Evolutionary conservation across 1,284 basidiomycete genomes (phyloP).

Genomic region (Microbotryum intermedium): DNA sequence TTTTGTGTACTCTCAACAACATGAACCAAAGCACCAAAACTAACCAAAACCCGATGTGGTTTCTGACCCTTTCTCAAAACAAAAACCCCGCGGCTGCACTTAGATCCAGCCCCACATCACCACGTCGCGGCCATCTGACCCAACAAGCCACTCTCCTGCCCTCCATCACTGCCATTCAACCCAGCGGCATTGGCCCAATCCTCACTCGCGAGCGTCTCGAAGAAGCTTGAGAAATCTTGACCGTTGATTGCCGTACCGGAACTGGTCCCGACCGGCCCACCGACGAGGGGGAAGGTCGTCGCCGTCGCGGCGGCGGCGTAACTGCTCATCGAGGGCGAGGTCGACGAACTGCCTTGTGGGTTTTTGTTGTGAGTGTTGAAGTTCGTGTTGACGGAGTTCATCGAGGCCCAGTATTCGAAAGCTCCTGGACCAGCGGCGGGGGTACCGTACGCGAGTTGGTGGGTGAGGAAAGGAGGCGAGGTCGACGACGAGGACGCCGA

Average conservation of each 20-base stretch:
- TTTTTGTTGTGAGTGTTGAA: too few species aligned
- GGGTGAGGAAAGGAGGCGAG: neutral
- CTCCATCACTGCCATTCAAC: neutral
- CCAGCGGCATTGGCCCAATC: slow-evolving; percentile 8
- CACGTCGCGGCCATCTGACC: slow-evolving; percentile 22
- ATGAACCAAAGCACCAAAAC: too few species aligned
- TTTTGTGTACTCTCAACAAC: too few species aligned
- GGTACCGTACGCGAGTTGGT: too few species aligned
- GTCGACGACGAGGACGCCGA: neutral
- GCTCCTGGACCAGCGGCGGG: too few species aligned
- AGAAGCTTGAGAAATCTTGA: neutral
- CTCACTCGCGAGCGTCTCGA: slow-evolving; percentile 10
- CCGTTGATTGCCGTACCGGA: neutral
- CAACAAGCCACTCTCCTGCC: slow-evolving; percentile 9
- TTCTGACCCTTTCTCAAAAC: too few species aligned
- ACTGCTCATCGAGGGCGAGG: slow-evolving; percentile 6
- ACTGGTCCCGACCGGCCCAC: neutral
- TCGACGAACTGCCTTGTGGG: neutral
- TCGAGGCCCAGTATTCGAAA: too few species aligned
- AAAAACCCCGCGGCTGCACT: too few species aligned
- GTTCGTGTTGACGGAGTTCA: too few species aligned
- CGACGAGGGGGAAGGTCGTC: neutral
- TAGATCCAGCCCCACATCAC: neutral
- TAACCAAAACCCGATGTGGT: too few species aligned
- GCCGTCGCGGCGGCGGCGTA: slow-evolving; percentile 12